These are phyloP conservation scores for Coniferiporia sulphurascens DNA, from an alignment of 1,284 basidiomycete species.

Conservation along the genomic window DNA sequence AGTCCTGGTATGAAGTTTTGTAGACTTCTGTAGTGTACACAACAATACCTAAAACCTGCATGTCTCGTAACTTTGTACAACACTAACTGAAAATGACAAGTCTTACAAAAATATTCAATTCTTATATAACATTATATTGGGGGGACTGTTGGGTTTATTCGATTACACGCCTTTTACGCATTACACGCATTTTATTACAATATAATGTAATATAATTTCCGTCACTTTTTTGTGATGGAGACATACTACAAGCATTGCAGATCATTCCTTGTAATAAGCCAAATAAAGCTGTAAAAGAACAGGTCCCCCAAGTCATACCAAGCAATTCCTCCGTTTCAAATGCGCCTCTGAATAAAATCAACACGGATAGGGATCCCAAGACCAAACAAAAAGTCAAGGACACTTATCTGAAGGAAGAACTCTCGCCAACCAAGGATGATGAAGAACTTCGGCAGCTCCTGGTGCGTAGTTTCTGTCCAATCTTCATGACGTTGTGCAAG, in stretches of 20 bases:
- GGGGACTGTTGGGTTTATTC: too few relatives aligned
- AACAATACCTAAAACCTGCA: too few relatives aligned
- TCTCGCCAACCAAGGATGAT: not conserved
- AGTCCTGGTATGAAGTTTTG: too few relatives aligned
- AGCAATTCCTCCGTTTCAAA: not conserved
- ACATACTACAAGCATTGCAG: not conserved
- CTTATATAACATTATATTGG: too few relatives aligned
- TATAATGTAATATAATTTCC: too few relatives aligned
- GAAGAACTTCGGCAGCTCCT: not conserved
- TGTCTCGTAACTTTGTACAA: too few relatives aligned
- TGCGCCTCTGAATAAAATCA: not conserved
- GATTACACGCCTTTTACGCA: too few relatives aligned
- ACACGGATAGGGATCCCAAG: too few relatives aligned
- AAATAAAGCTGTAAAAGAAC: not conserved
- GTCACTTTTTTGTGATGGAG: not conserved
- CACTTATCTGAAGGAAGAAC: not conserved
- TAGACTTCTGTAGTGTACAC: too few relatives aligned
- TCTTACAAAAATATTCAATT: too few relatives aligned
- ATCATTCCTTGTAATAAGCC: not conserved
- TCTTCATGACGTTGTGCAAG: not conserved
- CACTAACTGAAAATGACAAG: too few relatives aligned
- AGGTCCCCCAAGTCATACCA: not conserved
- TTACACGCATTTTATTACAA: too few relatives aligned
- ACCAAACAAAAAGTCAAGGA: not conserved
- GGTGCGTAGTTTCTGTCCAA: not conserved